Evolutionary conservation across 2,329 filamentous ascomycete genomes (phyloP).

Genomic region (Neofusicoccum sp.): DNA sequence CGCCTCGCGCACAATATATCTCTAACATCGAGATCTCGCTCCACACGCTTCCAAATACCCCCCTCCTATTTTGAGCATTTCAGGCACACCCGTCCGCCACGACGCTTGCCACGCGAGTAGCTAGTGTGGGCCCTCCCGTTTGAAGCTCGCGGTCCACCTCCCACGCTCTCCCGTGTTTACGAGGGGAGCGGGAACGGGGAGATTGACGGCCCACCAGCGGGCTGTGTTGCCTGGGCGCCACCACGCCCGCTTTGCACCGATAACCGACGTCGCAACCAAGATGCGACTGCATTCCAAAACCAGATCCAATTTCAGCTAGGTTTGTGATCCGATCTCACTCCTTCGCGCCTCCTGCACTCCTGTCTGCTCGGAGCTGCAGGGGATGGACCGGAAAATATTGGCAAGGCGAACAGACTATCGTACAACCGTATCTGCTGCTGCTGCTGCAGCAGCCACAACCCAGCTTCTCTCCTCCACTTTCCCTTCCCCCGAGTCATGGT

Average conservation of each 20-base stretch:
- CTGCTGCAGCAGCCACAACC: background rate
- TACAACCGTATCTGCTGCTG: background rate
- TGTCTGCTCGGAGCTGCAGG: background rate
- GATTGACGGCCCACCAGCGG: background rate
- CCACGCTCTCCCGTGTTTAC: background rate
- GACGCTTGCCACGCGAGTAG: background rate
- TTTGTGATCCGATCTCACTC: background rate
- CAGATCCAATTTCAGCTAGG: background rate
- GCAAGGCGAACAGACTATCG: background rate
- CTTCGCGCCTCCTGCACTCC: background rate
- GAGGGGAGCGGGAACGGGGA: background rate
- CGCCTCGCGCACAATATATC: conserved; percentile 2
- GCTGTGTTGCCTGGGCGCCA: background rate
- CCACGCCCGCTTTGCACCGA: background rate
- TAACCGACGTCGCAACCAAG: background rate
- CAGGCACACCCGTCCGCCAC: background rate
- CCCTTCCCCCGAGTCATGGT: background rate
- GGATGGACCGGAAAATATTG: background rate
- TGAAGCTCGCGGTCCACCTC: background rate
- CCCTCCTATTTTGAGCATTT: background rate
- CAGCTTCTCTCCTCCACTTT: background rate
- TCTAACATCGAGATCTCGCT: background rate
- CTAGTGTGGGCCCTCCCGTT: background rate
- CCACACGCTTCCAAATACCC: background rate
- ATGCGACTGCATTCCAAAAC: background rate